Evolutionary conservation across 192 early-diverging fungal genomes (phyloP).

Genomic region (Backusella luteola): DNA sequence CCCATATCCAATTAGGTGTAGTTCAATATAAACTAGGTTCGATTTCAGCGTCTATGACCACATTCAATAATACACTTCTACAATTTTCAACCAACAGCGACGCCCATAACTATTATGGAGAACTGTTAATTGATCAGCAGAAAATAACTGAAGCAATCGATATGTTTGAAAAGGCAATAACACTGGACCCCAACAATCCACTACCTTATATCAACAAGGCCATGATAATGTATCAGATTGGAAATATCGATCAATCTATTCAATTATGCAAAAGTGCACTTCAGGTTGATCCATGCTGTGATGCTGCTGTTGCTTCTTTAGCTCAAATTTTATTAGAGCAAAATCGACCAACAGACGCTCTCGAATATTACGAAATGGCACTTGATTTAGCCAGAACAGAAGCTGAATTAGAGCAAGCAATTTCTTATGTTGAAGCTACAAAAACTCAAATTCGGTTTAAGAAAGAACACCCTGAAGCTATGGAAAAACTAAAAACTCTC

Average conservation of each 20-base stretch:
- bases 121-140: constrained; percentile 87
- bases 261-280: constrained; percentile 75
- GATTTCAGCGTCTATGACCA: constrained; percentile 66
- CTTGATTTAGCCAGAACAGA: constrained; percentile 84
- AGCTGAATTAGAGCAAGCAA: constrained; percentile 83
- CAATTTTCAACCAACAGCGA: constrained; percentile 82
- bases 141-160: constrained; percentile 77
- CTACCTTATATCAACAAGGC: constrained; percentile 99
- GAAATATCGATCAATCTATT: constrained; percentile 75
- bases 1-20: constrained; percentile 93
- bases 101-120: constrained; percentile 97
- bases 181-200: constrained; percentile 79
- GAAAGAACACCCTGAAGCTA: constrained; percentile 22
- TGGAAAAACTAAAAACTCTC: constrained; percentile 16
- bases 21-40: constrained; percentile 89
- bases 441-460: constrained; percentile 45
- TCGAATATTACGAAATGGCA: constrained; percentile 79
- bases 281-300: constrained; percentile 92
- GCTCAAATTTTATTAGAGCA: constrained; percentile 83
- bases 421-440: constrained; percentile 67
- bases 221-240: constrained; percentile 73
- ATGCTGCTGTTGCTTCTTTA: constrained; percentile 84
- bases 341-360: constrained; percentile 82
- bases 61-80: constrained; percentile 77
- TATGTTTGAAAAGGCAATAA: constrained; percentile 87